Evolutionary conservation across 441 rosid genomes (phyloP), one percentile per base, ranked within the genome.

Genomic region (Aleurites moluccanus): DNA sequence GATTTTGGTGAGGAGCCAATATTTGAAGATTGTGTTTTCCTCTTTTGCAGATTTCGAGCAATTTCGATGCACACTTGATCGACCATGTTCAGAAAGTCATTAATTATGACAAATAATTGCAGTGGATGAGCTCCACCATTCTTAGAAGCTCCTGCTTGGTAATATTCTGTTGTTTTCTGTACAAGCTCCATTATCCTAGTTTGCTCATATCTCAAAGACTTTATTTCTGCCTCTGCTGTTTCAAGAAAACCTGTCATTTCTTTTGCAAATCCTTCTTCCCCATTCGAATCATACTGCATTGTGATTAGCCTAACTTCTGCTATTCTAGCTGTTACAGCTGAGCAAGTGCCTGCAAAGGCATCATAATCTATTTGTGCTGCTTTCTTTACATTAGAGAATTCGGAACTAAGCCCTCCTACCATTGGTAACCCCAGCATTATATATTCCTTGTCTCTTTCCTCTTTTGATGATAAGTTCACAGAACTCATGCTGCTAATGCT

Each of bases 31-130:
- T 85, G 13, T 11, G 79, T 63, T 10, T 76, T 82, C 81, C 80
- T 86, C 77, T 72, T 88, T 77, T 90, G 97, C 83, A 85, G 60
- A 63, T 88, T 88, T 80, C 94, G 78, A 38, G 94, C 81, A 16
- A 93, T 88, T 80, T 91, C 96, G 10, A 90, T 63, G 16, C 97
- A 92, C 1, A 80, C 97, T 71, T 79, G 80, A 81, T 96, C 98
- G 67, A 96, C 98, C 98, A 88, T 90, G 2, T 62, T 77, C 13
- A 93, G 87, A 75, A 96, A 96, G 78, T 93, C 96, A 44, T 80
- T 90, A 35, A 96, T 88, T 62, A 93, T 88, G 40, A 84, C 85
- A 78, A 93, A 96, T 27, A 96, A 73, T 62, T 85, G 93, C 81
- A 92, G 83, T 33, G 85, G 89, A 16, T 68, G 79, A 50, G 82